Conservation (phyloP, 305 asterid genomes). For the Rubia balearica region DNA sequence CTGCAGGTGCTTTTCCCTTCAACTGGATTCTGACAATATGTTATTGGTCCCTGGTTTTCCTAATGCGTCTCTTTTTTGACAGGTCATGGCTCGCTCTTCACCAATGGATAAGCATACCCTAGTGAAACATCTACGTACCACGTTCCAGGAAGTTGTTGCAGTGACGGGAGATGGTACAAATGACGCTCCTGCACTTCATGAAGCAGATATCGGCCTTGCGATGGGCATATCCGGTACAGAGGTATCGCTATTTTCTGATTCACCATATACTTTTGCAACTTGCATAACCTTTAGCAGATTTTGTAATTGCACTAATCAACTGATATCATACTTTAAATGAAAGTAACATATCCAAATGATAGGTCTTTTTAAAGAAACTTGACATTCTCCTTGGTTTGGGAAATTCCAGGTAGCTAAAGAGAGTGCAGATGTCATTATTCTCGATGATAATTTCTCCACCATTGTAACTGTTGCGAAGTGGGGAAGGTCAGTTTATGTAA, state of each 20-base stretch:
- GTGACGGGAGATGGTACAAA: slow-evolving; percentile 98
- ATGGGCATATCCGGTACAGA: slow-evolving; percentile 98
- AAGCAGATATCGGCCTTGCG: slow-evolving; percentile 98
- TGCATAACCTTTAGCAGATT: background rate
- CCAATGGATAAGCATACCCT: slow-evolving; percentile 96
- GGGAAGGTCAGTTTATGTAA: slow-evolving; percentile 92
- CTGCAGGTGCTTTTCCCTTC: slow-evolving; percentile 50
- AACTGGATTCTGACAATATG: background rate
- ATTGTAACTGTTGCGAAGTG: slow-evolving; percentile 90
- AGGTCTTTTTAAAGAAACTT: background rate
- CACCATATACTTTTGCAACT: background rate
- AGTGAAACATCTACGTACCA: slow-evolving; percentile 71
- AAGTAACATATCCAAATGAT: background rate
- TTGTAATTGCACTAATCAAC: background rate
- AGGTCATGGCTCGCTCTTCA: slow-evolving; percentile 99
- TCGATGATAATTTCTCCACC: slow-evolving; percentile 91
- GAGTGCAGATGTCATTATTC: slow-evolving; percentile 91
- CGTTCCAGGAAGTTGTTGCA: slow-evolving; percentile 88
- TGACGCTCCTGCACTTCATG: slow-evolving; percentile 99
- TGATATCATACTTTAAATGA: background rate
- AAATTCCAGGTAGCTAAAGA: slow-evolving; percentile 82
- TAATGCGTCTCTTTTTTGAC: slow-evolving; percentile 10
- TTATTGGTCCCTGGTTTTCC: background rate
- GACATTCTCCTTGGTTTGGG: slow-evolving; percentile 11
- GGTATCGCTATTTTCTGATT: slow-evolving; percentile 29